Conservation (phyloP, 2,329 filamentous ascomycete genomes). For the Phaeomoniella chlamydospora region DNA sequence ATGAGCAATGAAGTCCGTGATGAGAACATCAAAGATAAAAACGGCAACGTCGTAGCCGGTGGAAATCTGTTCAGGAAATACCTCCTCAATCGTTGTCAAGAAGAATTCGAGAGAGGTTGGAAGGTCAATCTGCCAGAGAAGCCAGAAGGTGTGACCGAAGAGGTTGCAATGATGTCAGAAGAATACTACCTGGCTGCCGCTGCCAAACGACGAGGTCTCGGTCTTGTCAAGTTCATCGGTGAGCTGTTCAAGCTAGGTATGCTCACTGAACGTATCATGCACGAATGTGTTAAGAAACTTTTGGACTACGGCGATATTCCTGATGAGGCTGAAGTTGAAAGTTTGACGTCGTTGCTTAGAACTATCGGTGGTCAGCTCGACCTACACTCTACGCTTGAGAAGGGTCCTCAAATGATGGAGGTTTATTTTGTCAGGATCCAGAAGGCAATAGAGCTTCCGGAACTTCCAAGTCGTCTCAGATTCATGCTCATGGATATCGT, state of each 20-base stretch:
- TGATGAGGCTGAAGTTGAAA: slow-evolving; percentile 93
- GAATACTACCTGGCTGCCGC: slow-evolving; percentile 92
- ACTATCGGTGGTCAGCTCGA: slow-evolving; percentile 87
- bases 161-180: slow-evolving; percentile 76
- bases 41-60: slow-evolving; percentile 73
- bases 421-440: slow-evolving; percentile 86
- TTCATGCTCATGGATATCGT: slow-evolving; percentile 97
- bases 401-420: slow-evolving; percentile 76
- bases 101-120: slow-evolving; percentile 98
- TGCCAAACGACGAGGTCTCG: slow-evolving; percentile 89
- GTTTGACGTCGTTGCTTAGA: slow-evolving; percentile 77
- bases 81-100: slow-evolving; percentile 92
- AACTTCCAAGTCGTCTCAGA: slow-evolving; percentile 71
- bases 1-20: slow-evolving; percentile 94
- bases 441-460: slow-evolving; percentile 63
- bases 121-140: slow-evolving; percentile 70
- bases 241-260: slow-evolving; percentile 98
- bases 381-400: slow-evolving; percentile 43
- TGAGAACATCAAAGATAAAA: slow-evolving; percentile 85
- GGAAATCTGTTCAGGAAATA: slow-evolving; percentile 97
- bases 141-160: slow-evolving; percentile 56
- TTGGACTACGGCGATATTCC: slow-evolving; percentile 89
- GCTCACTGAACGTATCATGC: slow-evolving; percentile 98
- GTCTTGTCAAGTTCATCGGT: slow-evolving; percentile 97
- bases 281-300: slow-evolving; percentile 94